phyloP scores from a whole-genome alignment of 352 stramenopile genomes.

The Phytophthora foliorum region DNA sequence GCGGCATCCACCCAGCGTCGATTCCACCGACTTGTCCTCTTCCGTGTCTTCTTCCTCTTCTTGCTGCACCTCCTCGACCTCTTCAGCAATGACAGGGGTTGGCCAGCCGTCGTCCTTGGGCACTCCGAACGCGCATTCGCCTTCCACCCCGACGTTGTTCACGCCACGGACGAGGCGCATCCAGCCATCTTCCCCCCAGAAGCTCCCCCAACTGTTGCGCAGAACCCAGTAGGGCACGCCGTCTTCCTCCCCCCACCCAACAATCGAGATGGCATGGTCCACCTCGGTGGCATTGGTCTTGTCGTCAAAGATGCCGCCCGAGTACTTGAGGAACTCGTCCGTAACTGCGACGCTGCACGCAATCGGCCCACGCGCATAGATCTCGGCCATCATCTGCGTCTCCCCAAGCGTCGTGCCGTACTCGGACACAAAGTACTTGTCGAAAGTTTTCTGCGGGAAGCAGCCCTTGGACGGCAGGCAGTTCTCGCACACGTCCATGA shows the following conservation, averaged over 20 bases:
- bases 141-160: slow-evolving; percentile 96
- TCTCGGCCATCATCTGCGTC: slow-evolving; percentile 96
- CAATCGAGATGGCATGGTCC: slow-evolving; percentile 96
- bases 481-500: slow-evolving; percentile 94
- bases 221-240: slow-evolving; percentile 95
- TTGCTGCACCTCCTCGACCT: slow-evolving; percentile 22
- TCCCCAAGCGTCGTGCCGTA: slow-evolving; percentile 93
- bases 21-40: slow-evolving; percentile 28
- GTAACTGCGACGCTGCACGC: slow-evolving; percentile 95
- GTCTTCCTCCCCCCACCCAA: slow-evolving; percentile 95
- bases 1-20: slow-evolving; percentile 56
- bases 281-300: slow-evolving; percentile 82
- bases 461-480: slow-evolving; percentile 86
- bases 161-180: slow-evolving; percentile 93
- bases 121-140: slow-evolving; percentile 93
- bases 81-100: slow-evolving; percentile 47
- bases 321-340: slow-evolving; percentile 92
- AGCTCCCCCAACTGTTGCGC: slow-evolving; percentile 95
- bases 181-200: slow-evolving; percentile 97
- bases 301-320: slow-evolving; percentile 94
- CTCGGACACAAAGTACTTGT: slow-evolving; percentile 96
- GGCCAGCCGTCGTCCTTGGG: slow-evolving; percentile 85
- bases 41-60: slow-evolving; percentile 30
- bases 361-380: slow-evolving; percentile 96
- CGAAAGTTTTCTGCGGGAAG: slow-evolving; percentile 93